Evolutionary conservation across 192 early-diverging fungal species (phyloP), one percentile per base, ranked within the genome.

Genomic region (Radiomyces spectabilis): DNA sequence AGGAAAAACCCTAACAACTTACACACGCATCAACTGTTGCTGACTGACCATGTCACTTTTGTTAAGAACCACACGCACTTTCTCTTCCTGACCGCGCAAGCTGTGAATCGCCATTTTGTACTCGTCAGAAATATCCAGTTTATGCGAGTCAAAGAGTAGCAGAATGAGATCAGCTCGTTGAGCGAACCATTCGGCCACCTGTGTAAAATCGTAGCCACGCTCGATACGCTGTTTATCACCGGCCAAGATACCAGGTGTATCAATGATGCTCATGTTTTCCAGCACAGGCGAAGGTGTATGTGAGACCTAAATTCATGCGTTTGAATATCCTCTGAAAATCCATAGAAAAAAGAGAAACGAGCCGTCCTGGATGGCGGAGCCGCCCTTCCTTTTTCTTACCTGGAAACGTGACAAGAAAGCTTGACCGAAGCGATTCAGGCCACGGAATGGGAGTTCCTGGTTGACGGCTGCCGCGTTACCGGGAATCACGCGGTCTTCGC

Each of bases 71-170:
- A 92, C 77, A 24, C 85, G 75, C 31, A 92, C 77, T 57, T 93
- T 95, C 53, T 93, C 91, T 44, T 92, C 91, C 37, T 95, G 84
- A 1, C 90, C 90, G 43, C 76, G 79, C 53, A 93, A 67, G 10
- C 80, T 68, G 57, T 80, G 71, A 42, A 95, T 91, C 0, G 86
- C 85, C 24, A 72, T 57, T 66, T 88, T 93, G 69, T 93, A 91
- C 68, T 95, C 90, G 62, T 93, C 87, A 30, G 82, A 85, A 47
- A 93, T 92, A 59, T 93, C 92, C 52, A 95, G 71, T 66, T 93
- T 95, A 65, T 92, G 79, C 5, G 85, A 84, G 60, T 95, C 92
- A 74, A 95, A 93, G 42, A 95, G 61, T 10, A 95, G 61, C 26
- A 93, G 63, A n/a, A 93, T 87, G 32, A 89, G 54, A 56, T 93